phyloP scores from a whole-genome alignment of 1,284 basidiomycete genomes.

The Calocybe gambosa region DNA sequence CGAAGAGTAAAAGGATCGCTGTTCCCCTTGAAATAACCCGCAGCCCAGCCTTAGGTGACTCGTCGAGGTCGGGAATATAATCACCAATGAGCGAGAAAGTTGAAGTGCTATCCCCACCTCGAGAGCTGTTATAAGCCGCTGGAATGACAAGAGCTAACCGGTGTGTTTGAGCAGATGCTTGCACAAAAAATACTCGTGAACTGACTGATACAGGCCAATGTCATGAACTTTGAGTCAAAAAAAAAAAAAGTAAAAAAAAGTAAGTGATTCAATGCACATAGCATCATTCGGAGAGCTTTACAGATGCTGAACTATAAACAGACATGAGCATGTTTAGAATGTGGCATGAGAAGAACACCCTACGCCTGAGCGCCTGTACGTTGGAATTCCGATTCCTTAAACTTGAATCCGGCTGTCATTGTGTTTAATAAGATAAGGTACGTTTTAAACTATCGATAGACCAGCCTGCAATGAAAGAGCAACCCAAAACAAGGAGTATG shows the following conservation, averaged over 20 bases:
- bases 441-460: constrained; percentile 16
- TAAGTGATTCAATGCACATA: background rate
- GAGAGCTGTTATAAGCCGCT: constrained; percentile 74
- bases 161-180: background rate
- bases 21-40: constrained; percentile 82
- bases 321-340: constrained; percentile 8
- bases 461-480: constrained; percentile 74
- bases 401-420: constrained; percentile 54
- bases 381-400: constrained; percentile 69
- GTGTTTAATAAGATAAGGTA: background rate
- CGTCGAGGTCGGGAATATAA: constrained; percentile 18
- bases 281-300: constrained; percentile 25
- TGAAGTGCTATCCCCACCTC: constrained; percentile 10
- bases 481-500: constrained; percentile 81
- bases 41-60: constrained; percentile 43
- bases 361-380: constrained; percentile 83
- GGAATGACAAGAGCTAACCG: constrained; percentile 78
- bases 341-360: constrained; percentile 26
- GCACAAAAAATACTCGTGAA: constrained; percentile 6
- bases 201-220: constrained; percentile 78
- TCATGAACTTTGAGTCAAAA: constrained; percentile 60
- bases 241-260: constrained; percentile 9
- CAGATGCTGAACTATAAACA: constrained; percentile 50
- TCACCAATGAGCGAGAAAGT: constrained; percentile 4
- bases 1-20: constrained; percentile 71